Evolutionary conservation across 805 yeast species (phyloP).

Genomic region (Wickerhamiella siamensis): DNA sequence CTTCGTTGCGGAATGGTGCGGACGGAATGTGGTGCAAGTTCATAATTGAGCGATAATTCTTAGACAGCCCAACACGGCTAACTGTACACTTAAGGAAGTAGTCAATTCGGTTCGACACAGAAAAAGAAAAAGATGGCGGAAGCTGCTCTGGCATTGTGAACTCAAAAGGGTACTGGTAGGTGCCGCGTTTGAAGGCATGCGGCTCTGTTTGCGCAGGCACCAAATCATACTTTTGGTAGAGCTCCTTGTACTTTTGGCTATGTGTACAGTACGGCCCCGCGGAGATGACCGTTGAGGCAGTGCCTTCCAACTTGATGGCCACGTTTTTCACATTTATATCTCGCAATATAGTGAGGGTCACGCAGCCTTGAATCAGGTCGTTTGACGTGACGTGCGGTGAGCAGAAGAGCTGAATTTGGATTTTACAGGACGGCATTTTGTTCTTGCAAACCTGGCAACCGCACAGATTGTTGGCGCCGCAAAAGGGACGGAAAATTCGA

Average conservation of each 20-base stretch:
- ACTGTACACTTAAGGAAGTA: slow-evolving; percentile 1
- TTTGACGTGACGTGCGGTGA: slow-evolving; percentile 1
- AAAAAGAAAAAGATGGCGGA: slow-evolving; percentile 1
- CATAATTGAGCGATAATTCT: neutral
- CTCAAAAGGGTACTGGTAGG: slow-evolving; percentile 1
- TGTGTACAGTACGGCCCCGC: slow-evolving; percentile 1
- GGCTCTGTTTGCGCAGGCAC: neutral
- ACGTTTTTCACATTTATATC: neutral
- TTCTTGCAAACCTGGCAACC: no score
- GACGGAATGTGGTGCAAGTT: neutral
- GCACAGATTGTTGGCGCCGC: no score
- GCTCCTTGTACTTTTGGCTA: slow-evolving; percentile 1
- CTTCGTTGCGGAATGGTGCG: neutral
- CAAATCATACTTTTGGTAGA: slow-evolving; percentile 2
- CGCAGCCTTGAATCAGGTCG: slow-evolving; percentile 1
- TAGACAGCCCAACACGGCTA: neutral
- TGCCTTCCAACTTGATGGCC: slow-evolving; percentile 2
- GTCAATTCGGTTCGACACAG: slow-evolving; percentile 1
- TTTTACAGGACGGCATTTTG: slow-evolving; percentile 1
- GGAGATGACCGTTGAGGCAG: neutral
- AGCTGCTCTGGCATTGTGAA: slow-evolving; percentile 2
- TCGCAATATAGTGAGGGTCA: neutral
- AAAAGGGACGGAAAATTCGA: no score
- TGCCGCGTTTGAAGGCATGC: neutral
- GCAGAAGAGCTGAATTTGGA: neutral